These are phyloP conservation scores for Zygotorulaspora sp. DNA, from an alignment of 805 yeast species.

Conservation along the genomic window DNA sequence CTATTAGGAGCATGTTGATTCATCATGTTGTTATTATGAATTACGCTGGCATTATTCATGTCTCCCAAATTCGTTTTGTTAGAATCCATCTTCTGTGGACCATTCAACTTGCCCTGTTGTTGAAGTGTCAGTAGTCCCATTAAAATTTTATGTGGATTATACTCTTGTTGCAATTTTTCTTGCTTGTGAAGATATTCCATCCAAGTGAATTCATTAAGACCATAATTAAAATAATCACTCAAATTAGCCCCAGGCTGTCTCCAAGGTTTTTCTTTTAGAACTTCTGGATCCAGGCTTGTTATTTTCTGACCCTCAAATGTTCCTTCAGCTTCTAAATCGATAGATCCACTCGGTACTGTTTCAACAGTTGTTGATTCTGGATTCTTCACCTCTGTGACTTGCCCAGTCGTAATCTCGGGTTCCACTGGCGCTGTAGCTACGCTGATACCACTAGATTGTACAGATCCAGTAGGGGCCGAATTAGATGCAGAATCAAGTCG, in stretches of 20 bases:
- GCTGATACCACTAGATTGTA: conserved; percentile 14
- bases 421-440: conserved; percentile 8
- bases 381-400: conserved; percentile 6
- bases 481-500: conserved; percentile 28
- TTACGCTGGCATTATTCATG: conserved; percentile 6
- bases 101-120: conserved; percentile 38
- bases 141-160: conserved; percentile 76
- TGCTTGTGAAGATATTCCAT: conserved; percentile 85
- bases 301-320: conserved; percentile 70
- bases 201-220: conserved; percentile 97
- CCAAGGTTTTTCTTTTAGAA: conserved; percentile 95
- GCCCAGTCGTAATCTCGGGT: conserved; percentile 6
- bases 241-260: conserved; percentile 94
- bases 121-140: conserved; percentile 42
- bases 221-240: conserved; percentile 92
- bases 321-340: conserved; percentile 36
- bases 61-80: conserved; percentile 15
- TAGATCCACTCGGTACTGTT: conserved; percentile 24
- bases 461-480: conserved; percentile 14
- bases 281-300: conserved; percentile 73
- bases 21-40: conserved; percentile 3
- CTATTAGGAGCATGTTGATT: conserved; percentile 10
- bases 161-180: conserved; percentile 73
- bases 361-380: conserved; percentile 19
- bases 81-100: conserved; percentile 36